Base-by-base conservation (phyloP, 2,329 filamentous ascomycete genomes). In the Alternaria burnsii region DNA sequence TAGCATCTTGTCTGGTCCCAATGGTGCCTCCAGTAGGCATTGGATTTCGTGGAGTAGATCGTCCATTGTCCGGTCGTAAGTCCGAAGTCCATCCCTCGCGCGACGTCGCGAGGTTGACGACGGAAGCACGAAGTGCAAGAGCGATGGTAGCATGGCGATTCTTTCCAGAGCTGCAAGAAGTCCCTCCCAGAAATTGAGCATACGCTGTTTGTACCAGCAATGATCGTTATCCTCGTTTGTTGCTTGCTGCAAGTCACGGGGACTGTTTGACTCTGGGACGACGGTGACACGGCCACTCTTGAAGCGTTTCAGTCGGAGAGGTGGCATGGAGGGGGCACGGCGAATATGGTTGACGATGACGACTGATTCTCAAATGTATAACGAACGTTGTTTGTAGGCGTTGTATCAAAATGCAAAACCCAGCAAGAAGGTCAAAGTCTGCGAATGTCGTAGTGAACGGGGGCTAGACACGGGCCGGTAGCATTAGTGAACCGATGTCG, bases 21-120 rank as follows among this genome's bases (percentile, higher is more conserved):
- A 73, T 16, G 81, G 79, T 55, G 78, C 76, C 69, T 83, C 81
- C 58, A 84, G 79, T 42, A 79, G 74, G 46, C 70, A 68, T 69
- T 79, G 76, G 43, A 81, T 73, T 63, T 84, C 82, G 43, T 70
- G 72, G 62, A 82, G 64, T 62, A 83, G 79, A 63, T 81, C 80
- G 66, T 84, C 82, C 81, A 84, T 82, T 72, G 78, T 82, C 62
- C 81, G 78, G 41, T 80, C 76, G 62, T 78, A 75, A 34, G 73
- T 78, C 57, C 71, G 74, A 54, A 79, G 74, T 64, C 79, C 81
- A 72, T 76, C 76, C 62, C 76, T 67, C 55, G 60, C 63, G 58
- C 76, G 74, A 68, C 73, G 76, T 50, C 73, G 71, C 22, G 74
- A 68, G 40, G 71, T 70, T 47, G 77, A 63, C 36, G 76, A 70